Conservation (phyloP, 2,329 filamentous ascomycete species). For the Periconia sp. region DNA sequence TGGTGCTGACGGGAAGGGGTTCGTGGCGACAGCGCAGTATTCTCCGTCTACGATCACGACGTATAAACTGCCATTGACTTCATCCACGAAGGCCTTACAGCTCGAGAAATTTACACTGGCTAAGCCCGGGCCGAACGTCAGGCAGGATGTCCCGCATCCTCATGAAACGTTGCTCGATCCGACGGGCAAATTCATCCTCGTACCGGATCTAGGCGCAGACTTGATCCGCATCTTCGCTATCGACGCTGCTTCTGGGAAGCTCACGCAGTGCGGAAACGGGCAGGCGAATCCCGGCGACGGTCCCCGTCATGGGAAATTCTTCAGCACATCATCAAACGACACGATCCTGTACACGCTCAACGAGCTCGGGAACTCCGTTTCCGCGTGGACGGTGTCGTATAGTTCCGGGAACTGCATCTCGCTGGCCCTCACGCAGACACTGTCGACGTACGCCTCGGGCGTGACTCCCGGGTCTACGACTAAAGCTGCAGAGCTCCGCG, state of each 20-base stretch:
- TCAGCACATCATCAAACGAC: background rate
- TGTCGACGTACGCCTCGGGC: slow-evolving; percentile 20
- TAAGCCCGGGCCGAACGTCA: slow-evolving; percentile 46
- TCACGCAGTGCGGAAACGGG: slow-evolving; percentile 48
- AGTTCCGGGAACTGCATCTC: slow-evolving; percentile 15
- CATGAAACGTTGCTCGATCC: slow-evolving; percentile 53
- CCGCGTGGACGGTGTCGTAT: slow-evolving; percentile 20
- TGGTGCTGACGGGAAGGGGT: slow-evolving; percentile 19
- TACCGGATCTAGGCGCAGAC: slow-evolving; percentile 57
- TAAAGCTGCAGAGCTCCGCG: slow-evolving; percentile 26
- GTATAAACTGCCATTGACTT: slow-evolving; percentile 26
- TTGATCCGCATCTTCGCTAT: slow-evolving; percentile 56
- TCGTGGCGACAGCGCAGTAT: slow-evolving; percentile 18
- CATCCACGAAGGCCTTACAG: slow-evolving; percentile 15
- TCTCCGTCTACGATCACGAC: slow-evolving; percentile 24
- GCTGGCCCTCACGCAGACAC: slow-evolving; percentile 20
- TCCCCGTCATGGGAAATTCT: slow-evolving; percentile 54
- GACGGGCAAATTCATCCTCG: slow-evolving; percentile 50
- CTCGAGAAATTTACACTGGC: slow-evolving; percentile 13
- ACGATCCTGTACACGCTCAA: slow-evolving; percentile 20
- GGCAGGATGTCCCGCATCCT: slow-evolving; percentile 57
- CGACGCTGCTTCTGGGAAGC: slow-evolving; percentile 43
- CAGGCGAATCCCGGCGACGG: slow-evolving; percentile 49
- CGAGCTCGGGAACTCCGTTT: slow-evolving; percentile 26
- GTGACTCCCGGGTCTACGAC: slow-evolving; percentile 12